Conservation (phyloP, 2,329 filamentous ascomycete species). For the Verticillium albo-atrum region DNA sequence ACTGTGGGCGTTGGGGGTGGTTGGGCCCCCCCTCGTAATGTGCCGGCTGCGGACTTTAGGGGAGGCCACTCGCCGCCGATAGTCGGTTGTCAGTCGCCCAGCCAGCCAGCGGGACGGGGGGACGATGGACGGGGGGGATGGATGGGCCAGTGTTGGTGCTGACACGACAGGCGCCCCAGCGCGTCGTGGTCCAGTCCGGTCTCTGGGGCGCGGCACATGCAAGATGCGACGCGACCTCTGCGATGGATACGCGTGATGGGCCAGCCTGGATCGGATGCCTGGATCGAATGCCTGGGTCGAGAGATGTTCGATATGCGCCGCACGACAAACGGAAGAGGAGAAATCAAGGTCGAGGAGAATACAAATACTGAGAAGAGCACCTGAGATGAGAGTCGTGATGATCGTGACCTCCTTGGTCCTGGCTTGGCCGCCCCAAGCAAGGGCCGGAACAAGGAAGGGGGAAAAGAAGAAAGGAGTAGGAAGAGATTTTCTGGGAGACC, state of each 20-base stretch:
- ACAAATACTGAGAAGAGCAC: too few relatives aligned
- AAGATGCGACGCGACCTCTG: not conserved
- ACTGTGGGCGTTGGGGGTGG: conserved; percentile 3
- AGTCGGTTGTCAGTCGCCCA: not conserved
- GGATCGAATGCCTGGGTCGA: too few relatives aligned
- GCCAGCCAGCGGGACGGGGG: not conserved
- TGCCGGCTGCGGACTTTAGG: not conserved
- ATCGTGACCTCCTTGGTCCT: not conserved
- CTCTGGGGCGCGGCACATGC: not conserved
- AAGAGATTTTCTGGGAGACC: conserved; percentile 1
- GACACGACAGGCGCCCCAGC: not conserved
- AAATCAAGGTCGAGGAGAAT: not conserved
- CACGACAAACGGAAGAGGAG: too few relatives aligned
- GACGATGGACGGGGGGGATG: too few relatives aligned
- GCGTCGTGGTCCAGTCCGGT: not conserved
- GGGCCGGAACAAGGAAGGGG: not conserved
- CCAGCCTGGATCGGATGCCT: not conserved
- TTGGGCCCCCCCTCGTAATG: conserved; percentile 1
- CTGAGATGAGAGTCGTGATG: not conserved
- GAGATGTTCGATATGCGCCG: too few relatives aligned
- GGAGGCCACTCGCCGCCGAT: not conserved
- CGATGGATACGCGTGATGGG: not conserved
- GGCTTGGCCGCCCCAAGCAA: not conserved
- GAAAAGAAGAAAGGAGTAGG: not conserved
- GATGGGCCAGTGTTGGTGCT: not conserved